phyloP scores from a whole-genome alignment of 805 yeast genomes.

The Metschnikowia proteae region DNA sequence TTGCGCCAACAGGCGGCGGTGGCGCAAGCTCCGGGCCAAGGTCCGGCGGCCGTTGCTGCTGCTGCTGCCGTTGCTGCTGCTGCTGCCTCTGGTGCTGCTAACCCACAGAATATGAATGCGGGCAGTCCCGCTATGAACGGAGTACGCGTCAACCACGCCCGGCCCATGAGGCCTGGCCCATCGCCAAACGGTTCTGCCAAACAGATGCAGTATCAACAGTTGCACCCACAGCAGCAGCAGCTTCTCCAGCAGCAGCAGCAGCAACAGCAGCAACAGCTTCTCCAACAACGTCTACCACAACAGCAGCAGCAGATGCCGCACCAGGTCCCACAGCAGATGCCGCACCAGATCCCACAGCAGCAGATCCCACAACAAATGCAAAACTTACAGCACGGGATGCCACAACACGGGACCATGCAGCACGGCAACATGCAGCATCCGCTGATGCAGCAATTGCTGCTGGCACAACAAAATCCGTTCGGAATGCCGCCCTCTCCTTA shows the following conservation, averaged over 20 bases:
- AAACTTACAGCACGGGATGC: background rate
- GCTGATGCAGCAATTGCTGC: constrained; percentile 1
- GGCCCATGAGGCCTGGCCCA: constrained; percentile 7
- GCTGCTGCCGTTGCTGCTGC: constrained; percentile 12
- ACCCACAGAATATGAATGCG: constrained; percentile 7
- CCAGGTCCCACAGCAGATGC: constrained; percentile 2
- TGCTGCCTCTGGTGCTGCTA: constrained; percentile 11
- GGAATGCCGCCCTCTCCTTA: constrained; percentile 3
- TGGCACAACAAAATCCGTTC: background rate
- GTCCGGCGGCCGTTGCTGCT: constrained; percentile 12
- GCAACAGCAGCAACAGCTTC: constrained; percentile 9
- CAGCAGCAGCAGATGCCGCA: constrained; percentile 9
- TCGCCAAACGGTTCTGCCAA: background rate
- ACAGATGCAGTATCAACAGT: constrained; percentile 8
- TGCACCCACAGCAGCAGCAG: constrained; percentile 8
- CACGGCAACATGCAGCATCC: constrained; percentile 1
- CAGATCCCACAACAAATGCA: constrained; percentile 7
- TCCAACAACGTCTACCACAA: constrained; percentile 7
- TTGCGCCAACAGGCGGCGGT: constrained; percentile 43
- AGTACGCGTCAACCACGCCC: constrained; percentile 6
- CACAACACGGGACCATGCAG: background rate
- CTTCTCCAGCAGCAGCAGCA: constrained; percentile 8
- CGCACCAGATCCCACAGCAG: constrained; percentile 7
- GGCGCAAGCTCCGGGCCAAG: constrained; percentile 21
- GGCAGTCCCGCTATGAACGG: constrained; percentile 11